Base-by-base conservation (phyloP, 768 basidiomycete genomes). In the Mycena pura region DNA sequence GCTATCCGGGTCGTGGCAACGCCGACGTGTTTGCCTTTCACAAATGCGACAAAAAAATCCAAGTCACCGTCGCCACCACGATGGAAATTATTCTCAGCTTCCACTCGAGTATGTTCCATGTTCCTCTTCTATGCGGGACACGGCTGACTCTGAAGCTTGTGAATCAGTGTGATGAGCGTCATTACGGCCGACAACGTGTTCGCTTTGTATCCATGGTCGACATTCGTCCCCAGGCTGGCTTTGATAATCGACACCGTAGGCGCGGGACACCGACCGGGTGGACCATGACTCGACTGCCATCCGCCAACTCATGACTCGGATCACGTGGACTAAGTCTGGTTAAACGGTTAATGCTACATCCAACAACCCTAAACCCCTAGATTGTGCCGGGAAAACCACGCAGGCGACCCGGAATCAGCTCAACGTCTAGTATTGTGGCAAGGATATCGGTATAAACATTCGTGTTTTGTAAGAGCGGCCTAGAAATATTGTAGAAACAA, bases 91-190 rank as follows among this genome's bases (percentile, higher is more conserved):
- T 85, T n/a, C 54, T 84, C 1, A 64, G 65, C 7, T 84, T 84
- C 52, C 84, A 85, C 56, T 81, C 79, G 0, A 82, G 83, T 84
- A 38, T 27, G 81, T 70, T 13, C 25, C 14, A n/a, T 29, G 10
- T 25, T 14, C 22, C 43, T 6, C 2, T 64, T 21, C 22, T 14
- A 28, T 24, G 4, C 45, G 7, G 17, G 24, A 40, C 41, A 32
- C 44, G 22, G 47, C 8, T 45, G 62, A 13, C 48, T 25, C 4
- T 38, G 39, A 19, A 50, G n/a, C n/a, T n/a, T n/a, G n/a, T 21
- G 43, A 80, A 80, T 79, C 2, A 72, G 73, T 43, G 80, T 80
- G 1, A 78, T 81, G 75, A 84, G 83, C 57, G 54, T 82, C 0
- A 80, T 84, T 56, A 71, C 77, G 0, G 74, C 74, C 63, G 69